These are phyloP conservation scores for Vanrija pseudolonga DNA, from an alignment of 1,284 basidiomycete genomes.

Conservation along the genomic window DNA sequence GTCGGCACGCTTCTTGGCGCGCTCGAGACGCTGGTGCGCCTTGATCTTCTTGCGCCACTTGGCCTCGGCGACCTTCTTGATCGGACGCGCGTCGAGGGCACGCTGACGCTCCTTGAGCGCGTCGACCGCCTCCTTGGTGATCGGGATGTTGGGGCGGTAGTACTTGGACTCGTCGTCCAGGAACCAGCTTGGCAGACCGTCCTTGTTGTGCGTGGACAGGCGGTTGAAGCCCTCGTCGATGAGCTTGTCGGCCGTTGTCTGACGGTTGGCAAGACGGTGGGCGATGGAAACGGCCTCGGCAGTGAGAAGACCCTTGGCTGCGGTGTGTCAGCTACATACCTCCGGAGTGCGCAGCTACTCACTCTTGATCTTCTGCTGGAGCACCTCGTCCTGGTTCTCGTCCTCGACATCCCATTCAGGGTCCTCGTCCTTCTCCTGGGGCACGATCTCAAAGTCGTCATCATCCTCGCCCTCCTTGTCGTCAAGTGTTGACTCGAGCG, in stretches of 20 bases:
- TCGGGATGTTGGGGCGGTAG: conserved; percentile 91
- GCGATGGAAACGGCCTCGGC: conserved; percentile 91
- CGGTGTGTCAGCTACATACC: neutral
- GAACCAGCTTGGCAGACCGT: conserved; percentile 93
- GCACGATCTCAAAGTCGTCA: conserved; percentile 69
- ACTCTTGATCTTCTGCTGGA: conserved; percentile 71
- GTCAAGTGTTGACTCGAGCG: conserved; percentile 23
- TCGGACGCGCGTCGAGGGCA: conserved; percentile 91
- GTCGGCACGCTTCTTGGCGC: conserved; percentile 94
- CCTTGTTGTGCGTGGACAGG: conserved; percentile 84
- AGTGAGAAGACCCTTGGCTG: conserved; percentile 81
- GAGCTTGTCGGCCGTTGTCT: conserved; percentile 81
- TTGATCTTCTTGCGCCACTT: conserved; percentile 96
- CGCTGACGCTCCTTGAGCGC: conserved; percentile 86
- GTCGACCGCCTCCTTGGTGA: conserved; percentile 92
- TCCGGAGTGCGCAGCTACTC: conserved; percentile 27
- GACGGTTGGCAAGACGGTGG: conserved; percentile 85
- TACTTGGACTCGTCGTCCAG: conserved; percentile 91
- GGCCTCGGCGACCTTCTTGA: conserved; percentile 98
- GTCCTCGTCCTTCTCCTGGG: conserved; percentile 59
- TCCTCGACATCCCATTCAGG: conserved; percentile 76
- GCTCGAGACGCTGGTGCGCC: conserved; percentile 78
- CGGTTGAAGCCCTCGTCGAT: conserved; percentile 96
- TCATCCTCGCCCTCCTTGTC: conserved; percentile 34
- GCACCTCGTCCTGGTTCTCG: conserved; percentile 71